Base-by-base conservation (phyloP, 495 filamentous ascomycete genomes). In the Friedmanniomyces endolithicus region DNA sequence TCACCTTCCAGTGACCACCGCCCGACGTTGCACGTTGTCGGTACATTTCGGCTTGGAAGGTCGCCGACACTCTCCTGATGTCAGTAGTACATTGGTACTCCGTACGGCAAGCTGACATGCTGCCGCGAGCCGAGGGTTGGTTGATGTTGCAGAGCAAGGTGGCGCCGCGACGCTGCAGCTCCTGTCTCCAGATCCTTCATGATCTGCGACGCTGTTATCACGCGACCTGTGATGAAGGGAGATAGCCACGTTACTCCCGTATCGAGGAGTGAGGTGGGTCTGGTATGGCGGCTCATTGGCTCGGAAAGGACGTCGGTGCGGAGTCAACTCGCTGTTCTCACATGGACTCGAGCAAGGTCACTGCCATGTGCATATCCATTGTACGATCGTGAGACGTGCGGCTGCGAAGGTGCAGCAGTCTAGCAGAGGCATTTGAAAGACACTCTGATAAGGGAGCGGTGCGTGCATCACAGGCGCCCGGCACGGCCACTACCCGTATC, bases 131-230 rank as follows among this genome's bases (percentile, higher is more conserved):
- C 6, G 12, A 47, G 44, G 44, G 23, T 47, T 47, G 23, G 17
- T 27, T 19, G 7, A 47, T 24, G 48, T 50, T 50, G n/a, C 33
- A 50, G 16, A 19, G 33, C 16, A 22, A 33, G 24, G 33, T 33
- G 23, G 4, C 29, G 48, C 48, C 29, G 29, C 23, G 24, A 35
- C 6, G 48, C 23, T 16, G 3, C 16, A 14, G 29, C 16, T 24
- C 48, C 48, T 14, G 27, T 24, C 11, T 24, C 48, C n/a, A n/a
- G n/a, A n/a, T 23, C 11, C 16, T 19, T 37, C 48, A 37, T 19
- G 17, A 25, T 16, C 17, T 40, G 50, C 50, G n/a, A 52, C 50
- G 35, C 35, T 52, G 34, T 52, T 52, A 43, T 52, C 50, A 41
- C 50, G 50, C 23, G 48, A 50, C 48, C 2, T 27, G 20, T 31